A percentile compares a stretch with the other conserved stretches of the same genome.
Evolutionary conservation across 2,329 filamentous ascomycete genomes (phyloP).

Genomic region (Xylariaceae sp.): DNA sequence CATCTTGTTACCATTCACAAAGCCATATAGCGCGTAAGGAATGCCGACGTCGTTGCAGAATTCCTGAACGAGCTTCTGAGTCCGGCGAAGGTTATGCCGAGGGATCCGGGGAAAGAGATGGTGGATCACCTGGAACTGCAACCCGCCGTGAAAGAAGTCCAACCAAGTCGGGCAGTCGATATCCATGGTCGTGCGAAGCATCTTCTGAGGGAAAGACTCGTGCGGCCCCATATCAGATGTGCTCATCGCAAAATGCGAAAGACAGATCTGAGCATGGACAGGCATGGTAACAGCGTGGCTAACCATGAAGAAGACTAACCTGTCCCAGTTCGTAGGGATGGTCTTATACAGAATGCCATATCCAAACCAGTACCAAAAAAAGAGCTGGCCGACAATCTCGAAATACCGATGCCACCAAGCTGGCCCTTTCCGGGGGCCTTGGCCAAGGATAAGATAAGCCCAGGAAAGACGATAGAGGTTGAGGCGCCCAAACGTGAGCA

Average conservation of each 20-base stretch:
- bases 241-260: slow-evolving; percentile 92
- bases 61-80: slow-evolving; percentile 56
- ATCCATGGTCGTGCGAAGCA: slow-evolving; percentile 88
- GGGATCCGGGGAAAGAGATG: slow-evolving; percentile 66
- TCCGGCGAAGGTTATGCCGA: slow-evolving; percentile 60
- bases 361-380: slow-evolving; percentile 86
- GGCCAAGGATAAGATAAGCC: slow-evolving; percentile 67
- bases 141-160: slow-evolving; percentile 66
- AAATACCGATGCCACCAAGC: slow-evolving; percentile 81
- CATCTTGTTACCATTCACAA: slow-evolving; percentile 75
- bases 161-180: slow-evolving; percentile 68
- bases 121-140: slow-evolving; percentile 70
- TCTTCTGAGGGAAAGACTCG: slow-evolving; percentile 85
- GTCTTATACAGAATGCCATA: slow-evolving; percentile 73
- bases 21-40: slow-evolving; percentile 81
- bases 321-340: slow-evolving; percentile 64
- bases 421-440: slow-evolving; percentile 68
- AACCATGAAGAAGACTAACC: slow-evolving; percentile 71
- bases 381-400: slow-evolving; percentile 69
- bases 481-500: slow-evolving; percentile 78
- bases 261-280: slow-evolving; percentile 82
- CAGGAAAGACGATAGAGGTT: slow-evolving; percentile 82
- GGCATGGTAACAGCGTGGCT: slow-evolving; percentile 79
- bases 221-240: slow-evolving; percentile 77
- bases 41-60: slow-evolving; percentile 78